These are phyloP conservation scores for Pseudotsuga menziesii DNA, from an alignment of 75 land plant genomes.

Conservation along the genomic window DNA sequence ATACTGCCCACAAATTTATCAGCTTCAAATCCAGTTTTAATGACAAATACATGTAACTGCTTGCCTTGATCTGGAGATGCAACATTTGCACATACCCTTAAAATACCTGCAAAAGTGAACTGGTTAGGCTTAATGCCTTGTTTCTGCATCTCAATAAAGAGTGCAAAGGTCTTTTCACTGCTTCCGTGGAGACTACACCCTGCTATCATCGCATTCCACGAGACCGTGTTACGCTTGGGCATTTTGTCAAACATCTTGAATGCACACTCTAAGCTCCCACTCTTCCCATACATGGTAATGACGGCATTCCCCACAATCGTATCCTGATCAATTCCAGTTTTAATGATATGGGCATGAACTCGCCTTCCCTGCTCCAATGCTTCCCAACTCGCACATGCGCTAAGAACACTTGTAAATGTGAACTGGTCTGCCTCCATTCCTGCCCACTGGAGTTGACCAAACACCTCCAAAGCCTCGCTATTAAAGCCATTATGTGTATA, in stretches of 20 bases:
- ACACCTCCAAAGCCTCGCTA: constrained; percentile 19
- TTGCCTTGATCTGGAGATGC: constrained; percentile 31
- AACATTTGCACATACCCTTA: constrained; percentile 31
- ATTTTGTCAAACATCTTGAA: constrained; percentile 26
- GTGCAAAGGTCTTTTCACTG: constrained; percentile 19
- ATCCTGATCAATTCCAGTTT: constrained; percentile 14
- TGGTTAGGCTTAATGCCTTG: constrained; percentile 37
- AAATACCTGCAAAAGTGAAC: constrained; percentile 46
- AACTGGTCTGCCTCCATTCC: constrained; percentile 16
- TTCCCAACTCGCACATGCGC: constrained; percentile 13
- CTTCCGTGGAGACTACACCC: constrained; percentile 26
- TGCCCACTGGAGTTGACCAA: constrained; percentile 7
- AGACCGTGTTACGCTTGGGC: constrained; percentile 18
- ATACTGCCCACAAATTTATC: constrained; percentile 41
- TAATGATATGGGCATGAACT: constrained; percentile 27
- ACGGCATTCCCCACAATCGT: constrained; percentile 23
- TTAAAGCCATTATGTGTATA: constrained; percentile 18
- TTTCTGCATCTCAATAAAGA: constrained; percentile 39
- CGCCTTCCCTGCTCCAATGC: constrained; percentile 13
- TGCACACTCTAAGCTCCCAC: constrained; percentile 24
- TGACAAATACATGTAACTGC: constrained; percentile 49
- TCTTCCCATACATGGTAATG: constrained; percentile 32
- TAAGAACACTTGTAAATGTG: constrained; percentile 19
- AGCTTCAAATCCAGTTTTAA: constrained; percentile 25
- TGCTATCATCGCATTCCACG: constrained; percentile 38